Conservation (phyloP, 1,284 basidiomycete species). For the Megacollybia platyphylla region DNA sequence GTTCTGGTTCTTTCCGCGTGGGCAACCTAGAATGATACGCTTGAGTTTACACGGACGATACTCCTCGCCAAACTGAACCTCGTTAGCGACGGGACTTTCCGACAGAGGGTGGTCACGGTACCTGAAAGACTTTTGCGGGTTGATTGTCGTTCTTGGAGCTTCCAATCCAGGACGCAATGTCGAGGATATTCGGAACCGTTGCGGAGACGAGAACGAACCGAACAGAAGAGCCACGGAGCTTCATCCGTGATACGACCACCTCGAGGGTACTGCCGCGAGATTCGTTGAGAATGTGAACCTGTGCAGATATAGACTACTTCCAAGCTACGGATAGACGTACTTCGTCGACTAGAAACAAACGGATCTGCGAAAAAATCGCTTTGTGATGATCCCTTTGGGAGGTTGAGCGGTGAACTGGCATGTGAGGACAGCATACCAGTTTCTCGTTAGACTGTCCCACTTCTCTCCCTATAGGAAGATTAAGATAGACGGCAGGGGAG, state of each 20-base stretch:
- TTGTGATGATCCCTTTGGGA: slow-evolving; percentile 47
- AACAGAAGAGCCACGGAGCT: slow-evolving; percentile 50
- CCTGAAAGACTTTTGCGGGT: slow-evolving; percentile 65
- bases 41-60: slow-evolving; percentile 78
- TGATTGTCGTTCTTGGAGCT: slow-evolving; percentile 18
- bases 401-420: slow-evolving; percentile 4
- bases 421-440: slow-evolving; percentile 35
- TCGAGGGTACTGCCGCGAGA: slow-evolving; percentile 84
- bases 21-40: slow-evolving; percentile 55
- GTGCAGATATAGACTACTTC: slow-evolving; percentile 1
- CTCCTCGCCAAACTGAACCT: slow-evolving; percentile 75
- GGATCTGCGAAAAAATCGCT: slow-evolving; percentile 54
- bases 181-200: slow-evolving; percentile 87
- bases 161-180: slow-evolving; percentile 88
- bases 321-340: slow-evolving; percentile 23
- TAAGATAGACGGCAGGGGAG: not conserved
- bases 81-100: not conserved
- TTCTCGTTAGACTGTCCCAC: slow-evolving; percentile 85
- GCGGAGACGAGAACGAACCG: slow-evolving; percentile 88
- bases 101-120: slow-evolving; percentile 14
- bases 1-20: slow-evolving; percentile 50
- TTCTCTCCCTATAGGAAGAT: slow-evolving; percentile 66
- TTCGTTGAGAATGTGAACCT: slow-evolving; percentile 92
- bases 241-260: slow-evolving; percentile 91
- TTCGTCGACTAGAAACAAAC: slow-evolving; percentile 86